Base-by-base conservation (phyloP, 805 yeast species). In the Barnettozyma wickerhamii region DNA sequence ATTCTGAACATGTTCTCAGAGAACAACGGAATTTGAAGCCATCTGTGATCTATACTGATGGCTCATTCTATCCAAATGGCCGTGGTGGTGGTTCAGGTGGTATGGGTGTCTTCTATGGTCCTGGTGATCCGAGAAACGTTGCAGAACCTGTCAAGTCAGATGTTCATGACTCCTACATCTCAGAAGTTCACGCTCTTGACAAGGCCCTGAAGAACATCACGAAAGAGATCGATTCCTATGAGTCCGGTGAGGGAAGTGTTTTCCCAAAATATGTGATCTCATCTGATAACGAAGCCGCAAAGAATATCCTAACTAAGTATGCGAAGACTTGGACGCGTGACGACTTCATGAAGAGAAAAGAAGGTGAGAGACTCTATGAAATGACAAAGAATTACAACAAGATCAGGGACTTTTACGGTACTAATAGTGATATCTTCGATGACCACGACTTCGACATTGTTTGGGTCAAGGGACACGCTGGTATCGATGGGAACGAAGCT, bases 391-490 rank as follows among this genome's bases (percentile, higher is more conserved):
- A 21, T 78, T 87, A 33, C 32, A 49, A 56, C 0, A 49, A 51
- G 6, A 66, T 82, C 14, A 65, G 69, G 26, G 42, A 51, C 0
- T 59, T 60, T 33, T 74, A 73, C 41, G 37, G 45, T 12, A n/a
- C 46, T 0, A 56, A 56, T 37, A 28, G 48, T 5, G 47, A 34
- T 5, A 30, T 58, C 19, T 49, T 62, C 42, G 42, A 41, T 24
- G 67, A 56, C 7, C 62, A 65, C 50, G 41, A 59, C 1, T 63
- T 86, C 19, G 55, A 61, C 5, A 55, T 88, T 20, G 59, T 55
- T 5, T 79, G 91, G 66, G 91, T 87, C 5, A 68, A 64, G 42
- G 96, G 91, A 0, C 96, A 90, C 58, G 60, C 68, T 14, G 90
- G 86, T 1, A 62, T 65, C 28, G 58, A 53, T 10, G 96, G 96